Evolutionary conservation across 177 flowering plant genomes (phyloP).

Genomic region (Vitis hybrid): DNA sequence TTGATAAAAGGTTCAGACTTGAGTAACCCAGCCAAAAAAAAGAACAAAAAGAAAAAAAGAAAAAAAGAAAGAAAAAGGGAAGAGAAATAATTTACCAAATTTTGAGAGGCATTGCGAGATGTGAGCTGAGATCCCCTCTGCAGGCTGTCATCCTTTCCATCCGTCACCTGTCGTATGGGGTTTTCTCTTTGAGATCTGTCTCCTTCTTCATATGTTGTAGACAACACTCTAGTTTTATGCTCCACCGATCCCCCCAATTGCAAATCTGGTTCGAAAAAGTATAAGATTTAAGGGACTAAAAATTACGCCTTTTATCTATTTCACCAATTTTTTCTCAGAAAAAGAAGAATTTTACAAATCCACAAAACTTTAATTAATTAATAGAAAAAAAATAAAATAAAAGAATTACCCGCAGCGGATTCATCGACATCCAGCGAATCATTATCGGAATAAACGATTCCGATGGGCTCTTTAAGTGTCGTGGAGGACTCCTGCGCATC

Average conservation of each 20-base stretch:
- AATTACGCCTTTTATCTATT: too few relatives aligned
- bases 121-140: constrained; percentile 11
- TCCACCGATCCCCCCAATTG: constrained; percentile 32
- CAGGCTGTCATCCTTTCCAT: constrained; percentile 11
- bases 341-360: not conserved
- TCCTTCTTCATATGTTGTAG: constrained; percentile 34
- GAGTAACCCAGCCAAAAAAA: not conserved
- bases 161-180: constrained; percentile 52
- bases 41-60: not conserved
- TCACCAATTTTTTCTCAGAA: not conserved
- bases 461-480: constrained; percentile 48
- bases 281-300: not conserved
- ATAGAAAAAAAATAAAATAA: not conserved
- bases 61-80: not conserved
- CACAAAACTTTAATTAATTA: not conserved
- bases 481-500: constrained; percentile 39
- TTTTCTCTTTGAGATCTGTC: constrained; percentile 29
- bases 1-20: not conserved
- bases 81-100: constrained; percentile 13
- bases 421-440: constrained; percentile 15
- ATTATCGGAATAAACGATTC: constrained; percentile 47
- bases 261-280: constrained; percentile 4
- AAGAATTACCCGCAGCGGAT: constrained; percentile 8
- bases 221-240: constrained; percentile 50
- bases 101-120: not conserved